Conservation (phyloP, 352 stramenopile species). For the Phytophthora pinifolia region DNA sequence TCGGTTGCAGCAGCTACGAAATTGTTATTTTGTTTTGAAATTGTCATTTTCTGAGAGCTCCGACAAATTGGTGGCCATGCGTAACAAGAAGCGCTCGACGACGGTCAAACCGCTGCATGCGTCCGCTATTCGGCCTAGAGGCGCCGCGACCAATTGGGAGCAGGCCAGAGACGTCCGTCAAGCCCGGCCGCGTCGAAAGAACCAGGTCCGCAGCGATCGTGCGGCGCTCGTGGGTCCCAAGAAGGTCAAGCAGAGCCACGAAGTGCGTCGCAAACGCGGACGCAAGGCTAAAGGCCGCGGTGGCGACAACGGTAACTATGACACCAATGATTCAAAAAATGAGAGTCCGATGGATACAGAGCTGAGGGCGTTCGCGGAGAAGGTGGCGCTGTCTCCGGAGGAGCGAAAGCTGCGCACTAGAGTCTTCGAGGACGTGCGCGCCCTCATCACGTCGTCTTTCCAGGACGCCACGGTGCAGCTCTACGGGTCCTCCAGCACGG, state of each 20-base stretch:
- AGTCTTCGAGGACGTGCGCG: slow-evolving; percentile 47
- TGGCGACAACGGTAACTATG: neutral
- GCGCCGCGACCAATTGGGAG: slow-evolving; percentile 26
- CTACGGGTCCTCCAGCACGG: slow-evolving; percentile 72
- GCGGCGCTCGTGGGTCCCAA: slow-evolving; percentile 10
- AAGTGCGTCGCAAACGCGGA: slow-evolving; percentile 6
- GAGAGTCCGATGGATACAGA: slow-evolving; percentile 42
- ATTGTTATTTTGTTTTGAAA: too few relatives aligned
- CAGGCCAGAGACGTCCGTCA: slow-evolving; percentile 9
- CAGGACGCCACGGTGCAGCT: slow-evolving; percentile 48
- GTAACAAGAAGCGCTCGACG: slow-evolving; percentile 12
- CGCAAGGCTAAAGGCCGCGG: neutral
- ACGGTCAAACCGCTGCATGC: slow-evolving; percentile 16
- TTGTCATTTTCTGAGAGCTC: too few relatives aligned
- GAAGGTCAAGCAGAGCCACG: slow-evolving; percentile 14
- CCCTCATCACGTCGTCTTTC: slow-evolving; percentile 45
- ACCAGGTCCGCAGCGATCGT: slow-evolving; percentile 9
- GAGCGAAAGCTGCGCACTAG: slow-evolving; percentile 41
- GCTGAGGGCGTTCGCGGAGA: slow-evolving; percentile 43
- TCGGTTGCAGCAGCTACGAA: neutral
- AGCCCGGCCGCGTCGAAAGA: slow-evolving; percentile 9
- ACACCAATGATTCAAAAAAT: neutral
- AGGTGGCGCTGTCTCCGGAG: slow-evolving; percentile 43
- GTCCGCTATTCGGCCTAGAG: slow-evolving; percentile 3
- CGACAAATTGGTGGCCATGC: slow-evolving; percentile 17